Evolutionary conservation across 2,329 filamentous ascomycete genomes (phyloP), one percentile per base, ranked within the genome.

Genomic region (Colletotrichum limetticola): DNA sequence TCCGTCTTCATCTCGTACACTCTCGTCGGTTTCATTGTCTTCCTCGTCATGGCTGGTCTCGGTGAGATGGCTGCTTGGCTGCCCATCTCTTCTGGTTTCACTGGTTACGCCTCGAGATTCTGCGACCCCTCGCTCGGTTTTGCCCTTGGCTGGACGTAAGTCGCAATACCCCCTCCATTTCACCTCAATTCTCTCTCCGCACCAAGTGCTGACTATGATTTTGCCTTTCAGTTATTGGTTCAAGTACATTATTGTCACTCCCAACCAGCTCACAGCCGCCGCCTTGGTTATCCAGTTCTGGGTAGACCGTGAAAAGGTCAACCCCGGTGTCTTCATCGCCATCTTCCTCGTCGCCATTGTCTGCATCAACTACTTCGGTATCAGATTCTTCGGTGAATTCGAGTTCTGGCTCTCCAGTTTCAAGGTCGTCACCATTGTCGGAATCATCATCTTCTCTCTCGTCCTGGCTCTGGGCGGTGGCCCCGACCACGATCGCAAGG

Each of bases 21-120:
- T 49, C 81, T 93, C 74, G 88, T 94, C 76, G 93, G 93, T 76
- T 83, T 92, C 59, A 83, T 97, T 72, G 94, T 96, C 76, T 97
- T 91, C 82, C 84, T 95, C 55, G 94, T 97, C 76, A 95, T 97
- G 93, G 91, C 91, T 71, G 92, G 90, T 69, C 89, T 97, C 4
- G 94, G 94, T 75, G 94, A 96, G 82, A 97, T 97, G 93, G 93
- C 94, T 9, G 90, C 94, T 65, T 97, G 93, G 93, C 82, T 97
- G 42, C 94, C 94, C 63, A 87, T 95, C 78, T 89, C 91, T 67
- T 91, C 92, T 79, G 94, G 94, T 76, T 97, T 97, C 82, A 93
- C 93, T 74, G 93, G 93, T 78, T 97, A 95, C 79, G 93, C 94
- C 28, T 89, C 91, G 73, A 89, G 94, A 60, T 97, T 95, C 84